phyloP scores from a whole-genome alignment of 495 filamentous ascomycete genomes.

The Aspergillus biplanus region DNA sequence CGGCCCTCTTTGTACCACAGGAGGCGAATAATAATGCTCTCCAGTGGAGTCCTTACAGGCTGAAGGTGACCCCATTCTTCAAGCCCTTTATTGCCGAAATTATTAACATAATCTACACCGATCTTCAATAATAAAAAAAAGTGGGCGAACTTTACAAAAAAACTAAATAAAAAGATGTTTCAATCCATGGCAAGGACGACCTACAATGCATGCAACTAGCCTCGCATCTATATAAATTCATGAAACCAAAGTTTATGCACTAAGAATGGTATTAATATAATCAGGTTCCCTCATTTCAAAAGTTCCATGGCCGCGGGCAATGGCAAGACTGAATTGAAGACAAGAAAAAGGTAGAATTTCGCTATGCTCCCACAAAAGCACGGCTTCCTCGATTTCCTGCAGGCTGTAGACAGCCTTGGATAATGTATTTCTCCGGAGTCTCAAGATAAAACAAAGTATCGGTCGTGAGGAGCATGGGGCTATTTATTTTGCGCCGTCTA shows the following conservation, averaged over 20 bases:
- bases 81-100: too few species aligned
- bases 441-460: not conserved
- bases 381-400: conserved; percentile 10
- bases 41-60: not conserved
- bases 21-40: not conserved
- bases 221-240: not conserved
- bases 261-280: conserved; percentile 3
- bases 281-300: not conserved
- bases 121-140: too few species aligned
- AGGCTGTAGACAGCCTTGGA: not conserved
- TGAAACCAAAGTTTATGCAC: conserved; percentile 6
- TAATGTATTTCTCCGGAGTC: conserved; percentile 11
- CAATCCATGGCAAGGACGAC: too few species aligned
- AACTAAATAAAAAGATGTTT: too few species aligned
- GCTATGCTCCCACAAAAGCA: conserved; percentile 13
- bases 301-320: not conserved
- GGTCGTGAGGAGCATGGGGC: conserved; percentile 3
- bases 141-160: too few species aligned
- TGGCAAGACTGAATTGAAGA: conserved; percentile 1
- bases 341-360: not conserved
- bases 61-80: too few species aligned
- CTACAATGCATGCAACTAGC: not conserved
- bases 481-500: conserved; percentile 8
- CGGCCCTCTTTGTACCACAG: not conserved
- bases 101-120: too few species aligned